Evolutionary conservation across 1,139 yeast genomes (phyloP), one percentile per base, ranked within the genome.

Genomic region (Kodamaea sp.): DNA sequence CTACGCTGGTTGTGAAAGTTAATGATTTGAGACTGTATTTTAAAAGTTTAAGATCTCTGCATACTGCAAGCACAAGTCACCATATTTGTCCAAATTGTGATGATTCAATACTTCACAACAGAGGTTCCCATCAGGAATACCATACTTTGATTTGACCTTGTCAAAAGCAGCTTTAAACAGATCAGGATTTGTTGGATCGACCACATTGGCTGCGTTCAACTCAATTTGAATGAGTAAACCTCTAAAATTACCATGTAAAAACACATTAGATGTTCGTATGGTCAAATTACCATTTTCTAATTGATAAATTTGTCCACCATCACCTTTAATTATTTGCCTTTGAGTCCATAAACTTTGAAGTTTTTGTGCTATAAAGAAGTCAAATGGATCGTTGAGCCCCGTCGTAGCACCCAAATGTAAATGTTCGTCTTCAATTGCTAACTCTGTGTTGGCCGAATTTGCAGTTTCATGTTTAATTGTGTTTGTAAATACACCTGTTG

Each of bases 261-360:
- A 79, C 37, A 85, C 78, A 51, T 86, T 87, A 24, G 85, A 81
- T 0, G 89, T 76, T 38, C 87, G 64, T n/a, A 73, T 68, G 7
- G 57, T 57, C 44, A 72, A 54, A 37, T 69, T 67, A 3, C 74
- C 73, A 45, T 73, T 73, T 41, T 71, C 77, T 11, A 78, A 51
- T 44, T 71, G 68, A 52, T 82, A 84, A 2, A 78, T 75, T 39
- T 75, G 75, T 1, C 87, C 87, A 4, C 92, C 92, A 45, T 84
- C 92, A 2, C 94, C 95, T 47, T 78, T 75, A 33, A 85, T 73
- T n/a, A 78, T 68, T 57, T 86, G 95, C 43, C 86, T 67, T 39
- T 78, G 71, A 1, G 71, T 64, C 95, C 95, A 87, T 39, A 83
- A 58, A 48, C 88, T 78, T 53, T 81, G 86, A 39, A 86, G 60